These are phyloP conservation scores for Aspergillus fischeri DNA, from an alignment of 2,329 filamentous ascomycete species.

Conservation along the genomic window DNA sequence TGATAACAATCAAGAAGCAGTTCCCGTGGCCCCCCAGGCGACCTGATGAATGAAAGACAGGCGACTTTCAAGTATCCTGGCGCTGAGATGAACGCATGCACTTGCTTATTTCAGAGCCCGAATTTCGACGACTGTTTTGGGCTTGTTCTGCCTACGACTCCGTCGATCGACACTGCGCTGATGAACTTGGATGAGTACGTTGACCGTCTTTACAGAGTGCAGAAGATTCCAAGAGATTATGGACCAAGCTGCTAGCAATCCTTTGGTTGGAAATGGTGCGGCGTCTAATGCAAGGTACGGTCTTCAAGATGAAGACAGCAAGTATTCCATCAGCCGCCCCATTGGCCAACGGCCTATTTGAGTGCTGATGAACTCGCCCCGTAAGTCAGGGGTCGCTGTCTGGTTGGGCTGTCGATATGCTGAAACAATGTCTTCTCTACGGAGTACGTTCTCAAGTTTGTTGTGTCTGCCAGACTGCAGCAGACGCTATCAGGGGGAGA, in stretches of 20 bases:
- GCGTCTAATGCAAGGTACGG: neutral
- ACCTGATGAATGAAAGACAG: slow-evolving; percentile 12
- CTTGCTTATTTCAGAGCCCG: neutral
- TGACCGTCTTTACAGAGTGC: neutral
- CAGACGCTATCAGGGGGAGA: neutral
- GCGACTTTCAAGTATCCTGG: neutral
- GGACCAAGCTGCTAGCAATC: neutral
- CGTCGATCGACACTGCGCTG: neutral
- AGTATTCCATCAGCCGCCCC: neutral
- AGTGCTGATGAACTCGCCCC: neutral
- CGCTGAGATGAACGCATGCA: neutral
- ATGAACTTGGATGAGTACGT: neutral
- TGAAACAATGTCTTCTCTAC: neutral
- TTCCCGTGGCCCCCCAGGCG: slow-evolving; percentile 4
- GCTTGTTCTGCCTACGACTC: neutral
- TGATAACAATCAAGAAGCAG: slow-evolving; percentile 1
- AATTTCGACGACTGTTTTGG: neutral
- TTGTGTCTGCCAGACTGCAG: neutral
- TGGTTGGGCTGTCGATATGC: neutral
- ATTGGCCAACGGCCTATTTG: neutral
- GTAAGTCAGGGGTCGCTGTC: neutral
- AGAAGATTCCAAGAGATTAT: neutral
- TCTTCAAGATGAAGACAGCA: neutral
- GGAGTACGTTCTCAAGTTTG: neutral
- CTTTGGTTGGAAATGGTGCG: neutral